These are phyloP conservation scores for Mortierella sp. DNA, from an alignment of 371 early-diverging fungal species.

Conservation along the genomic window DNA sequence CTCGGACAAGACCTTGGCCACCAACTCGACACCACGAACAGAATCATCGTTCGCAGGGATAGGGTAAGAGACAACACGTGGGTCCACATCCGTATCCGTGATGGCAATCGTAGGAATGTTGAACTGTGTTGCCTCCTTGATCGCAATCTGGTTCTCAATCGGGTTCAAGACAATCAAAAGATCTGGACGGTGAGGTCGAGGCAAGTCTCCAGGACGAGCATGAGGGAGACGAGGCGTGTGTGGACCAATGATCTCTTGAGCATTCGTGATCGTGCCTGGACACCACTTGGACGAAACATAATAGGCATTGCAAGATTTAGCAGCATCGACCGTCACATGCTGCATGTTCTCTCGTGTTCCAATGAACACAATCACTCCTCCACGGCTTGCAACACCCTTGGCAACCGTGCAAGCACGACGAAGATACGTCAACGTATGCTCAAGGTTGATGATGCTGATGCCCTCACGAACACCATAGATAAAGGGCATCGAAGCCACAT, in stretches of 20 bases:
- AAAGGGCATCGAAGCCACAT: slow-evolving; percentile 85
- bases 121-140: slow-evolving; percentile 82
- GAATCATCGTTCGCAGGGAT: slow-evolving; percentile 97
- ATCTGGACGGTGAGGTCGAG: slow-evolving; percentile 84
- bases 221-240: slow-evolving; percentile 66
- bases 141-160: slow-evolving; percentile 81
- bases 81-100: slow-evolving; percentile 94
- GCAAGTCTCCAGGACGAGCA: slow-evolving; percentile 60
- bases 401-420: slow-evolving; percentile 85
- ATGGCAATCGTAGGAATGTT: slow-evolving; percentile 93
- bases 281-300: slow-evolving; percentile 88
- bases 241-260: slow-evolving; percentile 74
- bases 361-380: slow-evolving; percentile 91
- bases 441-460: slow-evolving; percentile 94
- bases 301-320: slow-evolving; percentile 79
- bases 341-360: slow-evolving; percentile 81
- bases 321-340: slow-evolving; percentile 82
- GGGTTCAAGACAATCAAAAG: slow-evolving; percentile 90
- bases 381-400: slow-evolving; percentile 77
- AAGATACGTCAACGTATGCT: slow-evolving; percentile 90
- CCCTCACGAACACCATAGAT: slow-evolving; percentile 93
- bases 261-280: slow-evolving; percentile 92
- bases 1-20: slow-evolving; percentile 84
- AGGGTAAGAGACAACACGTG: slow-evolving; percentile 90
- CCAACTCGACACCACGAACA: slow-evolving; percentile 78